Conservation (phyloP, 345 rosid species). For the Iberis pinnata region DNA sequence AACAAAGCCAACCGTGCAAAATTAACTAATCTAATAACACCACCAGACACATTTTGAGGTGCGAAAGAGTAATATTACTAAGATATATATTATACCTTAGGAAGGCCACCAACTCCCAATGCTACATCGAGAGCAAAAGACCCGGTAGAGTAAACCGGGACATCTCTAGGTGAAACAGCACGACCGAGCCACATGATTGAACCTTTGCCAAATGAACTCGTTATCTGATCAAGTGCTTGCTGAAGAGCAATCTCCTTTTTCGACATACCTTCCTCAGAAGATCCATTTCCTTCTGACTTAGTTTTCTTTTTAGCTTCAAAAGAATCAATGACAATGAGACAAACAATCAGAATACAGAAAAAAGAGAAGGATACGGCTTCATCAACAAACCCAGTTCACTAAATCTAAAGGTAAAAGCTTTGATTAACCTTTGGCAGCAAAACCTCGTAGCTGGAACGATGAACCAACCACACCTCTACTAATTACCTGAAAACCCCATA, state of each 20-base stretch:
- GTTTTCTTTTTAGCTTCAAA: constrained; percentile 58
- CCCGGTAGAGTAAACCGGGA: constrained; percentile 84
- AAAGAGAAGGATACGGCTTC: not conserved
- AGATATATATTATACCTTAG: constrained; percentile 58
- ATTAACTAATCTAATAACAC: constrained; percentile 2
- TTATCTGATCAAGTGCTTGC: constrained; percentile 85
- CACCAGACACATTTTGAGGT: not conserved
- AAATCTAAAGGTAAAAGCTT: constrained; percentile 19
- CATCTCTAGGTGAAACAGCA: constrained; percentile 50
- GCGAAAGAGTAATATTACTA: not conserved
- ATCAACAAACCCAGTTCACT: not conserved
- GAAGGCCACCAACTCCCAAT: constrained; percentile 86
- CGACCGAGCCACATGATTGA: constrained; percentile 92
- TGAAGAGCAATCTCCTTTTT: constrained; percentile 80
- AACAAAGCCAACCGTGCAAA: not conserved
- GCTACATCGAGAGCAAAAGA: constrained; percentile 82
- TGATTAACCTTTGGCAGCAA: constrained; percentile 55
- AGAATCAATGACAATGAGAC: not conserved
- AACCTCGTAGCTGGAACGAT: constrained; percentile 44
- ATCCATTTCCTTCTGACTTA: constrained; percentile 70
- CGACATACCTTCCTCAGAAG: constrained; percentile 63
- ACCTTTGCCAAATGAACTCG: constrained; percentile 76
- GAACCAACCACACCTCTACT: constrained; percentile 40
- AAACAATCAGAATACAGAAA: too few species aligned
- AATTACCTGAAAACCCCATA: constrained; percentile 38